Base-by-base conservation (phyloP, 1,139 yeast genomes). In the Nakaseomyces delphensis region DNA sequence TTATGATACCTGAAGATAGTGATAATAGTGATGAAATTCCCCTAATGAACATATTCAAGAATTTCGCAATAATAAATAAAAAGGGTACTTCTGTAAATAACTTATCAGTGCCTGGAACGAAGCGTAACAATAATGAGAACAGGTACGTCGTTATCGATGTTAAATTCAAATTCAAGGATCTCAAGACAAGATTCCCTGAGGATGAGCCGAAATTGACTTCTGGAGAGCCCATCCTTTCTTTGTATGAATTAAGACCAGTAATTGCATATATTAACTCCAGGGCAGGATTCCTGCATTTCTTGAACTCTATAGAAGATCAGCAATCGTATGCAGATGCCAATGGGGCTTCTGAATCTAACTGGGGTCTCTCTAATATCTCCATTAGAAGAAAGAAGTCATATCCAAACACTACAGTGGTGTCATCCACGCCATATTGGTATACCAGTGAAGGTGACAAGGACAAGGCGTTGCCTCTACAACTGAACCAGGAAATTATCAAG, bases 81-180 rank as follows among this genome's bases (percentile, higher is more conserved):
- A 18, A 31, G 23, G 33, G 38, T 23, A 33, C 37, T 15, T 19
- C 28, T 36, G 43, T 37, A 13, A 25, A 29, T 15, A 31, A 13
- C 4, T 28, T 18, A 13, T 13, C 18, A 13, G 31, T 14, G 7
- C 18, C 16, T 5, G 31, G 14, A 7, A 10, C 9, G 5, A 27
- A 29, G 10, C 37, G 40, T 30, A 31, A 36, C 19, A 33, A 9
- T 2, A 40, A 72, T 50, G 68, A 51, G 18, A 58, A 63, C 37
- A 74, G 76, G 53, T 82, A 83, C 55, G 76, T 79, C 18, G 74
- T 82, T 40, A 71, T 81, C 39, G 83, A 81, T 55, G 71, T 79
- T 49, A 79, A 76, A 50, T 68, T 83, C 20, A 77, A 74, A 47
- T 77, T 82, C 53, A 68, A 67, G 43, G 81, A 81, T 50, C 63